Base-by-base conservation (phyloP, 176 grass and related monocot genomes). In the Typha latifolia region DNA sequence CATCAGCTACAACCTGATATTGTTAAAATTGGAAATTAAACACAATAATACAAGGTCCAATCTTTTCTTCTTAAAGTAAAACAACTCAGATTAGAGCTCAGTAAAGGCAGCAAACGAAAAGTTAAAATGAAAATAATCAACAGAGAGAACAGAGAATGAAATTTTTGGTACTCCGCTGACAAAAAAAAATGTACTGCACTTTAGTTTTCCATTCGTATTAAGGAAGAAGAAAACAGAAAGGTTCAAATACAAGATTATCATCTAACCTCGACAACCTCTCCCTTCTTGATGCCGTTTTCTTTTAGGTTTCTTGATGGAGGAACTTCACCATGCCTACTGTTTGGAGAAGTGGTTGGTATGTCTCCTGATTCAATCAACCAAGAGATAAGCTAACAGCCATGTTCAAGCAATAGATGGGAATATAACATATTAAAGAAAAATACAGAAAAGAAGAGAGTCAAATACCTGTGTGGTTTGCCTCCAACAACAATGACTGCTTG, bases 191-290 rank as follows among this genome's bases (percentile, higher is more conserved):
- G 49, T 22, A 48, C 53, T 59, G 20, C 16, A 59, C n/a, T 21
- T 59, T 21, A 3, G 8, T 59, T 59, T 21, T 10, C 9, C 4
- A n/a, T 10, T 10, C 1, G 9, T 9, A 9, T 21, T 59, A 59
- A 22, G 27, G 12, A 37, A 43, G 63, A 37, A 8, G 32, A 65
- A 65, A 65, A 14, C 9, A 65, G 14, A 65, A 7, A 63, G 47
- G 18, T 16, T 24, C 20, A 61, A 72, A 62, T 14, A n/a, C 49
- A 72, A 62, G 66, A n/a, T 24, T 62, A 82, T 29, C 12, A 77
- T 77, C 55, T 69, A 27, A 99, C 95, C 86, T 99, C 95, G 16
- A 99, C 84, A 68, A 64, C 62, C 61, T 86, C 90, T 68, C 86
- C 95, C 63, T 87, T 99, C 71, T 75, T 75, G 61, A 99, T 90